Conservation (phyloP, 1,139 yeast species). For the Pichia sp. region DNA sequence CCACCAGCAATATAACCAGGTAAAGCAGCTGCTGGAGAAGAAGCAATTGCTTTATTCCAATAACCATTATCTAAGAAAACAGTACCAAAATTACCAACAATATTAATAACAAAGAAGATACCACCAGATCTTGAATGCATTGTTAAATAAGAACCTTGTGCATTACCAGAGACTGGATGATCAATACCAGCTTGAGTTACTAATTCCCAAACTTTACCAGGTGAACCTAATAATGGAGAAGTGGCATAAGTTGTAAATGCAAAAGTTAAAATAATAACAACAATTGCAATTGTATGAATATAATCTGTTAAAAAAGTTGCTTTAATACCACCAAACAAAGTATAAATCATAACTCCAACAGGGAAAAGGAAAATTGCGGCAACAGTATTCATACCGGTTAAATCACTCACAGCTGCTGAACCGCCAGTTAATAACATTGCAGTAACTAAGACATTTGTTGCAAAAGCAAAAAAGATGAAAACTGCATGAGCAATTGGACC, state of each 20-base stretch:
- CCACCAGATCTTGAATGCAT: constrained; percentile 34
- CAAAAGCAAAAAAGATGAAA: constrained; percentile 23
- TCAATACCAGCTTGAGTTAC: constrained; percentile 27
- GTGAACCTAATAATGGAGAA: constrained; percentile 40
- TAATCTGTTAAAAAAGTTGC: constrained; percentile 36
- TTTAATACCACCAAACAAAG: constrained; percentile 39
- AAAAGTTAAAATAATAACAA: constrained; percentile 28
- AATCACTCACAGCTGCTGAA: constrained; percentile 34
- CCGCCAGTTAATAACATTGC: constrained; percentile 37
- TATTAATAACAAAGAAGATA: constrained; percentile 21
- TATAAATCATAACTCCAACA: constrained; percentile 38
- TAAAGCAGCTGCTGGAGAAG: constrained; percentile 30
- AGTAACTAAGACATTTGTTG: constrained; percentile 26
- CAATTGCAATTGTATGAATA: constrained; percentile 27
- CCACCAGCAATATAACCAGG: constrained; percentile 40
- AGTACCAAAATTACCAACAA: constrained; percentile 21
- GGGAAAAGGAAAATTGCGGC: constrained; percentile 39
- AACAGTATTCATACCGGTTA: constrained; percentile 37
- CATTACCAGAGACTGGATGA: constrained; percentile 31
- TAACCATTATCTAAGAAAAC: constrained; percentile 28
- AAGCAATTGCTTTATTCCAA: constrained; percentile 35
- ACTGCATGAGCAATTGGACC: constrained; percentile 34
- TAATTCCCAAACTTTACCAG: constrained; percentile 41
- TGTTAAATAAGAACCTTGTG: constrained; percentile 41
- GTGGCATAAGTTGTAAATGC: constrained; percentile 38